Evolutionary conservation across 2,329 filamentous ascomycete species (phyloP), one percentile per base, ranked within the genome.

Genomic region (Pestalotiopsis sp.): DNA sequence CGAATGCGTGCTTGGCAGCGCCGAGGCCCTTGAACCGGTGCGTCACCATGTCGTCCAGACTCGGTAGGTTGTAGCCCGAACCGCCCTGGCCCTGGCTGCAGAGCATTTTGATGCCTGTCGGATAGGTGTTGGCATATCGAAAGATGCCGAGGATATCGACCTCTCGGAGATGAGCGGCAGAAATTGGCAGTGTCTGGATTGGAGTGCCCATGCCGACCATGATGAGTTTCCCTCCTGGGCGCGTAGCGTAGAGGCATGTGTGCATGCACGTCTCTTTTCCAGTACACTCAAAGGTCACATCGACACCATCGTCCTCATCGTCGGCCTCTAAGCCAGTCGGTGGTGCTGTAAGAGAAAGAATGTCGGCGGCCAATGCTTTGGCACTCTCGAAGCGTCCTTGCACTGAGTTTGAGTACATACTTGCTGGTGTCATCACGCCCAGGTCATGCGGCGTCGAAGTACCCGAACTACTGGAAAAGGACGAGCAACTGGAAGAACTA

Each of bases 191-290:
- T 0, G 91, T 94, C 78, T 94, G 91, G 57, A 93, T 87, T 0
- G 92, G 92, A 2, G 89, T 92, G 62, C 92, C 92, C 92, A 94
- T 94, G 62, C 92, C 92, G 14, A 94, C 91, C 81, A 94, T 90
- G 76, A 94, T 86, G 64, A 94, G 85, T 74, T 90, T 91, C 20
- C 92, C 92, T 31, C 92, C 92, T 0, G 92, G 85, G 68, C 86
- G 86, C 11, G 91, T 90, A 3, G 90, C 90, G 73, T 92, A 94
- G 23, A 94, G 88, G n/a, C 89, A 87, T 1, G 91, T 91, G 77
- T 93, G 92, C 81, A 93, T 90, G 77, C 92, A 93, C 0, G 87
- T 85, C 71, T 92, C 91, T 70, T 93, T 92, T 36, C 92, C 92
- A 0, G 92, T 94, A 76, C 92, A 94, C 79, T 94, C 92, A 71